These are phyloP conservation scores for Russula vinacea DNA, from an alignment of 768 basidiomycete genomes.

Conservation along the genomic window DNA sequence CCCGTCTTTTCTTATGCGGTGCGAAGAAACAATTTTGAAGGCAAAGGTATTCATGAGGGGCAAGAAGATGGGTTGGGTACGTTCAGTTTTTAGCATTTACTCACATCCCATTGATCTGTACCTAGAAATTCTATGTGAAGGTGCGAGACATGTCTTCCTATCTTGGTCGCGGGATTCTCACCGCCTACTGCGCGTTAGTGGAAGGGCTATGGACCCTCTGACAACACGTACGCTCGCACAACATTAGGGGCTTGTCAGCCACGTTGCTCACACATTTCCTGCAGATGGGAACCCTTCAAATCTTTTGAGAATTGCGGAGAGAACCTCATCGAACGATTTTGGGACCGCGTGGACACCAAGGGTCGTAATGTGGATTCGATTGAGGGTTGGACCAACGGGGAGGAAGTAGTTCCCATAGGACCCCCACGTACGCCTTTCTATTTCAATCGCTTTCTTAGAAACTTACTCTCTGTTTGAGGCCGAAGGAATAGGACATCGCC, in stretches of 20 bases:
- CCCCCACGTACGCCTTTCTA: conserved; percentile 21
- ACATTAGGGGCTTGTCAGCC: background rate
- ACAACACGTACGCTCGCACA: conserved; percentile 27
- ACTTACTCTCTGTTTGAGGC: conserved; percentile 11
- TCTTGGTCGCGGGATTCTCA: background rate
- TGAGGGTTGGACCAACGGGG: conserved; percentile 26
- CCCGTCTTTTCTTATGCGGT: background rate
- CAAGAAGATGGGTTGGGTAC: conserved; percentile 29
- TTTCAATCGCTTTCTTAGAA: background rate
- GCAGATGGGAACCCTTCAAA: conserved; percentile 29
- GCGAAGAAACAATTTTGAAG: conserved; percentile 25
- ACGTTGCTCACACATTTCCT: conserved; percentile 10
- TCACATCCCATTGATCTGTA: background rate
- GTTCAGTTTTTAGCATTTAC: background rate
- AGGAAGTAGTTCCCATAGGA: conserved; percentile 25
- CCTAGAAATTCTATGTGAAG: conserved; percentile 28
- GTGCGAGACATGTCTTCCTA: conserved; percentile 11
- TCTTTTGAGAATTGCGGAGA: conserved; percentile 27
- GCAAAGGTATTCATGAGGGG: conserved; percentile 31
- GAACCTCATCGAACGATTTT: conserved; percentile 19
- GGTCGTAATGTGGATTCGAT: conserved; percentile 21
- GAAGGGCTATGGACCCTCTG: conserved; percentile 26
- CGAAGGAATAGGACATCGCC: conserved; percentile 6
- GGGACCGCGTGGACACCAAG: conserved; percentile 26
- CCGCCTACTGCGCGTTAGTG: conserved; percentile 12